Conservation (phyloP, 306 rosid species). For the Styphnolobium japonicum region DNA sequence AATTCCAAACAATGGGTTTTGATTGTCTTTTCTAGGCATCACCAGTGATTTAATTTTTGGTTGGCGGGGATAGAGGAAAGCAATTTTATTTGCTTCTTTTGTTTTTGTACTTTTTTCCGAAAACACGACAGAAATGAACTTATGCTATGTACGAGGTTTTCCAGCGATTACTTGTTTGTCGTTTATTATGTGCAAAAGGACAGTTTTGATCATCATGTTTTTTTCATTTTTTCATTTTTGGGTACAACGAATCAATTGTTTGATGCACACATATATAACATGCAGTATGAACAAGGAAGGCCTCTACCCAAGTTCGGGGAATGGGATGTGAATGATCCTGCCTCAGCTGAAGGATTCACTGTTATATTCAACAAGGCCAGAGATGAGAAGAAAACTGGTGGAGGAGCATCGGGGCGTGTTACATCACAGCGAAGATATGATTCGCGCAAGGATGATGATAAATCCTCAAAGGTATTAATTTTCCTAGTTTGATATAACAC, state of each 20-base stretch:
- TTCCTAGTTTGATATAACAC: too few species aligned
- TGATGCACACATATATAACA: neutral
- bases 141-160: neutral
- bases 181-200: neutral
- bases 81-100: neutral
- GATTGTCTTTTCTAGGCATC: too few species aligned
- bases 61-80: neutral
- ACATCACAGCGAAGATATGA: conserved; percentile 30
- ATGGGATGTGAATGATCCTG: conserved; percentile 91
- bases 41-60: too few species aligned
- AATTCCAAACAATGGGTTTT: too few species aligned
- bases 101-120: neutral
- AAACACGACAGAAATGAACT: neutral
- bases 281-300: conserved; percentile 53
- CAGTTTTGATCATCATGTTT: neutral
- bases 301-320: conserved; percentile 86
- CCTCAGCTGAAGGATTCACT: conserved; percentile 78
- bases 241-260: neutral
- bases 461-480: conserved; percentile 57
- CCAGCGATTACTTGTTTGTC: neutral
- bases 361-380: conserved; percentile 83
- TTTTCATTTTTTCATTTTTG: neutral
- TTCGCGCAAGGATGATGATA: conserved; percentile 33
- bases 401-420: conserved; percentile 24
- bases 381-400: conserved; percentile 73